These are phyloP conservation scores for Discostella pseudostelligera DNA, from an alignment of 108 stramenopile genomes.

Conservation along the genomic window DNA sequence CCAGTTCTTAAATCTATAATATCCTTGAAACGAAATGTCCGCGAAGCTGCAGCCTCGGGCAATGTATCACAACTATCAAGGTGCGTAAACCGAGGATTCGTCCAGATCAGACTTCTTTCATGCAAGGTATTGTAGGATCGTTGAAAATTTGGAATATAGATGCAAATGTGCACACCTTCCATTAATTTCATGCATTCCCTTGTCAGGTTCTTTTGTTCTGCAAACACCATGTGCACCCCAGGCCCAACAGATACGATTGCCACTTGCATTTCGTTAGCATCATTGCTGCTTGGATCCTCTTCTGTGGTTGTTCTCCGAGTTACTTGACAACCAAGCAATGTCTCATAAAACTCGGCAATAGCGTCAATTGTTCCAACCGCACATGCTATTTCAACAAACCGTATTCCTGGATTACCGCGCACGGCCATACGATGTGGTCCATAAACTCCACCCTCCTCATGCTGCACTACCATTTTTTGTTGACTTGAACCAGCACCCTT, in stretches of 20 bases:
- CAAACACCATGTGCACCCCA: constrained; percentile 54
- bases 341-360: constrained; percentile 49
- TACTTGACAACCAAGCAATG: constrained; percentile 35
- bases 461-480: constrained; percentile 49
- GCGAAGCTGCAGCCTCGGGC: constrained; percentile 49
- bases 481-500: constrained; percentile 11
- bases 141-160: constrained; percentile 44
- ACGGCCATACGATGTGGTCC: constrained; percentile 45
- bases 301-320: constrained; percentile 5
- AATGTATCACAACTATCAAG: constrained; percentile 60
- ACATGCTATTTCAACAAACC: constrained; percentile 46
- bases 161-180: constrained; percentile 46
- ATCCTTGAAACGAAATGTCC: constrained; percentile 51
- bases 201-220: constrained; percentile 29
- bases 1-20: constrained; percentile 34
- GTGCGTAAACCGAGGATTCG: constrained; percentile 52
- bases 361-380: constrained; percentile 7
- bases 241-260: constrained; percentile 33
- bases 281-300: constrained; percentile 4
- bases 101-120: constrained; percentile 39
- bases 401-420: constrained; percentile 42
- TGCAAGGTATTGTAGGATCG: constrained; percentile 23
- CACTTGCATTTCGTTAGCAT: neutral
- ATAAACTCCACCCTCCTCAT: constrained; percentile 32
- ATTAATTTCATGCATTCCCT: constrained; percentile 19